Evolutionary conservation across 208 protist genomes (phyloP).

Genomic region (Kentomonas sorsogonicus): DNA sequence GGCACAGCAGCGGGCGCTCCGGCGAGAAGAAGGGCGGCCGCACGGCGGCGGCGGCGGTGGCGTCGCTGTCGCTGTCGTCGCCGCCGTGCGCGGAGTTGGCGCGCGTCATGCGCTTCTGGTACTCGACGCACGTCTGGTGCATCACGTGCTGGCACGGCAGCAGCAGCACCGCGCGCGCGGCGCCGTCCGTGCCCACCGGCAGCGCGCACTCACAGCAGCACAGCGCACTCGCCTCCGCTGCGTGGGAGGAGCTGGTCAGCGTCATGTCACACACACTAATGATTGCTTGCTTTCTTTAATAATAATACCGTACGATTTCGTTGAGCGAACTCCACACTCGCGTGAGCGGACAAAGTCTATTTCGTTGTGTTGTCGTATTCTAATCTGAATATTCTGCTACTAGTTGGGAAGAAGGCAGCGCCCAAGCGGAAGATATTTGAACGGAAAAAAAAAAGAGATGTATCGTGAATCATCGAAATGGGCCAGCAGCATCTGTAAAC

Average conservation of each 20-base stretch:
- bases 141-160: slow-evolving; percentile 82
- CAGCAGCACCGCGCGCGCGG: slow-evolving; percentile 53
- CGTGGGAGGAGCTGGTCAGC: too few species aligned
- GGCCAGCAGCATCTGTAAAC: neutral
- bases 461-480: neutral
- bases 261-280: too few species aligned
- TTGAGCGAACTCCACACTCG: too few species aligned
- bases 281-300: neutral
- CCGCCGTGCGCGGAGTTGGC: slow-evolving; percentile 19
- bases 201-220: slow-evolving; percentile 75
- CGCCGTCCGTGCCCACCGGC: slow-evolving; percentile 53
- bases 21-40: neutral
- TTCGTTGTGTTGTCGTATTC: neutral
- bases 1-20: neutral
- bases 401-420: neutral
- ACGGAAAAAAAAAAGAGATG: neutral
- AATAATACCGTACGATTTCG: too few species aligned
- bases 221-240: slow-evolving; percentile 11
- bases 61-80: slow-evolving; percentile 4
- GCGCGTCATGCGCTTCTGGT: slow-evolving; percentile 35
- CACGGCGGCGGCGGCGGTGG: neutral
- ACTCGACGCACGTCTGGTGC: slow-evolving; percentile 75
- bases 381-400: neutral
- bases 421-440: neutral
- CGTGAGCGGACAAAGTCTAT: neutral